Percentiles rank a stretch among this genome's conserved stretches.
Evolutionary conservation across 768 basidiomycete species (phyloP).

Genomic region (Russula ochroleuca): DNA sequence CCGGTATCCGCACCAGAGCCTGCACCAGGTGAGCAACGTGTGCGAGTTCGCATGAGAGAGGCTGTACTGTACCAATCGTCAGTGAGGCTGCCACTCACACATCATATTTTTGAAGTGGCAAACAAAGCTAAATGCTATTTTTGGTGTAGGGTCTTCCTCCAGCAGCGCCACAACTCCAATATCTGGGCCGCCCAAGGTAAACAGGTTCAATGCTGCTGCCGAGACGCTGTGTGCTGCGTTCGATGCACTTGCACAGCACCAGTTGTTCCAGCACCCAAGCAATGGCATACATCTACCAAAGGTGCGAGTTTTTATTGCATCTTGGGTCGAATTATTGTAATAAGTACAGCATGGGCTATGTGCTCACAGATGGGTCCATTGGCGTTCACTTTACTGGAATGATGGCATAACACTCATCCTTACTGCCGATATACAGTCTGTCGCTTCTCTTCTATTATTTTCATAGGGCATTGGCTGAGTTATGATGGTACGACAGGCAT

Average conservation of each 20-base stretch:
- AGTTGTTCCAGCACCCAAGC: constrained; percentile 63
- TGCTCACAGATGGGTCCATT: constrained; percentile 89
- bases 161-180: constrained; percentile 30
- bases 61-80: background rate
- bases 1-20: constrained; percentile 28
- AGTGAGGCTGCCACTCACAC: background rate
- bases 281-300: constrained; percentile 49
- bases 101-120: background rate
- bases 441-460: constrained; percentile 23
- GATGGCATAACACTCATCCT: constrained; percentile 86
- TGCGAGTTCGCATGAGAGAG: constrained; percentile 16
- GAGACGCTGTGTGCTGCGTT: constrained; percentile 56
- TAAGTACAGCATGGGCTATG: constrained; percentile 99
- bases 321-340: constrained; percentile 99
- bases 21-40: constrained; percentile 9
- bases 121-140: background rate
- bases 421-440: constrained; percentile 82
- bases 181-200: constrained; percentile 36
- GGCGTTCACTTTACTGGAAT: constrained; percentile 97
- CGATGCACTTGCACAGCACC: constrained; percentile 58
- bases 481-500: constrained; percentile 47
- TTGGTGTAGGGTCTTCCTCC: constrained; percentile 8
- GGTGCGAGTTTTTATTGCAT: constrained; percentile 86
- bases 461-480: constrained; percentile 2
- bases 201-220: constrained; percentile 64